phyloP scores from a whole-genome alignment of 805 yeast species.

The Cyberlindnera galapagoensis region DNA sequence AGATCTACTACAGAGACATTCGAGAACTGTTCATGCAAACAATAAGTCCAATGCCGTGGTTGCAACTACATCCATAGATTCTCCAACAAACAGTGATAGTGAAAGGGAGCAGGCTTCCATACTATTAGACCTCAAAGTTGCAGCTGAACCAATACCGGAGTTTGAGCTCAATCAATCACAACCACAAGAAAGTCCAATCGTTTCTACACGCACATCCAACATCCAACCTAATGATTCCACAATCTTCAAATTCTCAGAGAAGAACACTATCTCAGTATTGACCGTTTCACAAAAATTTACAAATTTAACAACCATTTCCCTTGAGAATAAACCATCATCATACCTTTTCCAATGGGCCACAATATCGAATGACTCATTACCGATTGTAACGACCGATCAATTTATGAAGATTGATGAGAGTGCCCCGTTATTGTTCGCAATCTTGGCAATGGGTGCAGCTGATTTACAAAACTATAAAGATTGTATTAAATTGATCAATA shows the following conservation, averaged over 20 bases:
- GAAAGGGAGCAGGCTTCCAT: no score
- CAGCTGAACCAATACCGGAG: not conserved
- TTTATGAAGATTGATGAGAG: slow-evolving; percentile 15
- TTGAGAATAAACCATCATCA: slow-evolving; percentile 17
- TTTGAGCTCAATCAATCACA: not conserved
- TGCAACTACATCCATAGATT: no score
- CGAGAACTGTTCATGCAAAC: slow-evolving; percentile 63
- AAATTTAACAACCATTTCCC: slow-evolving; percentile 3
- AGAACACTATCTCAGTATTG: slow-evolving; percentile 27
- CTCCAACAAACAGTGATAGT: no score
- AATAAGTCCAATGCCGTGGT: not conserved
- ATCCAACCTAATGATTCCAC: slow-evolving; percentile 3
- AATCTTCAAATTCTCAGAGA: slow-evolving; percentile 18
- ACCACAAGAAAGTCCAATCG: not conserved
- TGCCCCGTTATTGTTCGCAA: slow-evolving; percentile 34
- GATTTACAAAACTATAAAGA: slow-evolving; percentile 28
- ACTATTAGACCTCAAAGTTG: not conserved
- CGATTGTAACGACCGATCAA: slow-evolving; percentile 17
- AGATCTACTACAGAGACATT: slow-evolving; percentile 70
- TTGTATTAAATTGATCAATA: slow-evolving; percentile 34
- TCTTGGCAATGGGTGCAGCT: slow-evolving; percentile 41
- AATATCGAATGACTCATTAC: slow-evolving; percentile 26
- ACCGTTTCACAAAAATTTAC: slow-evolving; percentile 26
- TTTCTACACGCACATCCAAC: not conserved
- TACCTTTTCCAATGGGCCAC: slow-evolving; percentile 21